Evolutionary conservation across 352 stramenopile species (phyloP).

Genomic region (Thalassiosira hispida): DNA sequence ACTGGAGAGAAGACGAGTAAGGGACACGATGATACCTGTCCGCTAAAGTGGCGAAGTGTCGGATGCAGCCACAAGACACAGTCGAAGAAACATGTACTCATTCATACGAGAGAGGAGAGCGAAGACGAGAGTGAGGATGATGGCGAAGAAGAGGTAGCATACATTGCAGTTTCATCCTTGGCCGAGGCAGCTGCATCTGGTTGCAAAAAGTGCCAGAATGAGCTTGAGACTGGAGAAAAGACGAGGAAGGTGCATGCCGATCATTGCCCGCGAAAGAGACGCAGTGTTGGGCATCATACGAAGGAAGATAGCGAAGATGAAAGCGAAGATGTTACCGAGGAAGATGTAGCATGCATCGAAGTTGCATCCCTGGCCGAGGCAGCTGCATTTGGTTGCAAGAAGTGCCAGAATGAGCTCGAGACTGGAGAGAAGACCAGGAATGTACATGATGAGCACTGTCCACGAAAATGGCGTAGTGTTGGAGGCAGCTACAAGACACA

Average conservation of each 20-base stretch:
- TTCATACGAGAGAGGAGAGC: background rate
- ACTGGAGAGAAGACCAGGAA: slow-evolving; percentile 29
- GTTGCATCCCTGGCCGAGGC: background rate
- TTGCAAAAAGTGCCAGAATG: no score
- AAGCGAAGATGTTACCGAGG: background rate
- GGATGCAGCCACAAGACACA: background rate
- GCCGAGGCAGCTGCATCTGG: no score
- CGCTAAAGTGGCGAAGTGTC: background rate
- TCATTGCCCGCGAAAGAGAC: no score
- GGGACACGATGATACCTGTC: slow-evolving; percentile 27
- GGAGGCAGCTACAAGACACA: background rate
- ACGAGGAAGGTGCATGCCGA: no score
- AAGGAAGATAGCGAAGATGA: background rate
- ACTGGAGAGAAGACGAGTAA: slow-evolving; percentile 29
- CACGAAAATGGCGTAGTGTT: background rate
- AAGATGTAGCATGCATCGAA: background rate
- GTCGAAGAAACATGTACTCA: background rate
- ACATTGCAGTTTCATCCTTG: no score
- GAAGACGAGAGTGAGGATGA: no score
- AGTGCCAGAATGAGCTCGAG: slow-evolving; percentile 16
- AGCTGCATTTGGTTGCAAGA: slow-evolving; percentile 20
- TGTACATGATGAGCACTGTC: slow-evolving; percentile 31
- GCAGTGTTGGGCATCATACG: no score
- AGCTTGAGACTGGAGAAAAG: no score
- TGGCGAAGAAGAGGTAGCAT: no score